Base-by-base conservation (phyloP, 1,284 basidiomycete genomes). In the Fereydounia khargensis region DNA sequence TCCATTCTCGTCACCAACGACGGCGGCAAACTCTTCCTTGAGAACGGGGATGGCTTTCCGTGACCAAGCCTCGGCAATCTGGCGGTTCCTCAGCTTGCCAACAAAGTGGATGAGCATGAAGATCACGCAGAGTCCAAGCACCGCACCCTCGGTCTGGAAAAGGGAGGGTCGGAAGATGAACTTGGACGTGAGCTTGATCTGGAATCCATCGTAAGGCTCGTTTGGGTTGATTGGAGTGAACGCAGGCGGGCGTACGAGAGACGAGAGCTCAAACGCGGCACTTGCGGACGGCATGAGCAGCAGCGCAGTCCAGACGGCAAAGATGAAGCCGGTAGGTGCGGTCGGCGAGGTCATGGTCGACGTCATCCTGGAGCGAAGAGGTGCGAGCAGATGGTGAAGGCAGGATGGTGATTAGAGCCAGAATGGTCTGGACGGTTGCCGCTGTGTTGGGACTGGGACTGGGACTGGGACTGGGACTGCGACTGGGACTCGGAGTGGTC, bases 71-170 rank as follows among this genome's bases (percentile, higher is more conserved):
- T 40, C 20, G 20, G 60, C 69, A 33, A 66, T 42, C 17, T 44
- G 38, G 21, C 50, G 45, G 47, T 71, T 71, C 33, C 53, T 47
- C 8, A 51, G 34, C 39, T 61, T 65, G 34, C 66, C 67, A 7
- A 56, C 47, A 23, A 56, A 31, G 53, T 65, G 65, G 22, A 69
- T 37, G 30, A 69, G 38, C 3, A 71, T 31, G 35, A 65, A 71
- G 33, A 62, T 36, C 21, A 68, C 13, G 23, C 49, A 48, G 39
- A 62, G 39, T 18, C 33, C 54, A 10, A 71, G 44, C 17, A 62
- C 44, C 16, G 50, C 42, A 20, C 48, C 64, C 42, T 71, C 68
- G 31, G 58, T 22, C 40, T 52, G 46, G 49, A 69, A 69, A 31
- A 62, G 53, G 2, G 58, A 53, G 4, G 58, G 58, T 20, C 58